A percentile compares a stretch with the other conserved stretches of the same genome.
Conservation (phyloP, 2,329 filamentous ascomycete genomes). For the Ceratocystis ficicola region DNA sequence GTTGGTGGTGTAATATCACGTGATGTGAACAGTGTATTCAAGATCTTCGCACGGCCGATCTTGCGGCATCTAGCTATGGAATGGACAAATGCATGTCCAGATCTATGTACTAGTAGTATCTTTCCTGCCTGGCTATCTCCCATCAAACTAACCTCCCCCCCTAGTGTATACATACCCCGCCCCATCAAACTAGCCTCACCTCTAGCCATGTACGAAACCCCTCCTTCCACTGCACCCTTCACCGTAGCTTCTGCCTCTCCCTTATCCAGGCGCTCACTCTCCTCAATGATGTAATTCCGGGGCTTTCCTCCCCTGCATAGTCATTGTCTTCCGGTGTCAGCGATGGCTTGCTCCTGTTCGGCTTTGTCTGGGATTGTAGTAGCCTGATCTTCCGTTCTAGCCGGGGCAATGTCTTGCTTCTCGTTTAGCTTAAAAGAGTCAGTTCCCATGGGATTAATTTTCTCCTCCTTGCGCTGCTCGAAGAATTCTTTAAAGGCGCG, state of each 20-base stretch:
- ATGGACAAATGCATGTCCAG: background rate
- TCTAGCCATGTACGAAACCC: background rate
- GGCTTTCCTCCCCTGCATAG: conserved; percentile 24
- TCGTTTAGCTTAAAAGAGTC: conserved; percentile 9
- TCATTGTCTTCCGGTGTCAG: conserved; percentile 22
- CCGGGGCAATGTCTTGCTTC: background rate
- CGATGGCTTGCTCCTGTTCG: background rate
- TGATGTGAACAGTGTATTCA: background rate
- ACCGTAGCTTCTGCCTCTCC: background rate
- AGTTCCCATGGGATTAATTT: conserved; percentile 4
- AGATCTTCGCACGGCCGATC: conserved; percentile 3
- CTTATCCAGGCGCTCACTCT: background rate
- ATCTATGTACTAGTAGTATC: too few species aligned
- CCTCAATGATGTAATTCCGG: conserved; percentile 11
- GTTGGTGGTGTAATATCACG: background rate
- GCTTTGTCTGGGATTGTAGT: background rate
- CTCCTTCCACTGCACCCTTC: background rate
- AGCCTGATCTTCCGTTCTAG: background rate
- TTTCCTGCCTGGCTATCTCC: too few species aligned
- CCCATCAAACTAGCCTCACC: background rate
- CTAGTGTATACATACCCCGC: too few species aligned
- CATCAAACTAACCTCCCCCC: too few species aligned
- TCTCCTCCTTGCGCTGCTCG: background rate
- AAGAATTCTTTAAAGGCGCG: conserved; percentile 33
- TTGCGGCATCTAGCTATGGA: background rate